Percentiles rank a stretch among this genome's conserved stretches.
Evolutionary conservation across 176 grass and related monocot species (phyloP).

Genomic region (Aegilops umbellulata): DNA sequence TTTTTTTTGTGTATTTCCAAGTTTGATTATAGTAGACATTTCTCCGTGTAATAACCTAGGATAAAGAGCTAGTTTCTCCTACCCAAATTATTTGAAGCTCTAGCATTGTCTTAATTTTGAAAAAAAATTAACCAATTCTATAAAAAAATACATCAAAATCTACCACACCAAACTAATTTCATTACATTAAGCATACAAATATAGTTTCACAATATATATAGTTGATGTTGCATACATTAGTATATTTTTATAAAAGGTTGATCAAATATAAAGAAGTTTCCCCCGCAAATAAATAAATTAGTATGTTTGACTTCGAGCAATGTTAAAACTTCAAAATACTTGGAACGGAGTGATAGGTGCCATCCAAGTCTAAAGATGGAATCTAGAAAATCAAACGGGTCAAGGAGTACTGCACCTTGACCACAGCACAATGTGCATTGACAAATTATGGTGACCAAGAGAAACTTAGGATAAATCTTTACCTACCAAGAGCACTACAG

Average conservation of each 20-base stretch:
- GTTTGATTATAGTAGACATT: background rate
- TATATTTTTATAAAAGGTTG: too few relatives aligned
- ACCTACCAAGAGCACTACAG: conserved; percentile 47
- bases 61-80: background rate
- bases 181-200: too few relatives aligned
- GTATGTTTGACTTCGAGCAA: background rate
- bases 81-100: background rate
- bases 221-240: too few relatives aligned
- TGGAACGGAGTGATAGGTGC: background rate
- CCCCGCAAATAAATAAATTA: too few relatives aligned
- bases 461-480: conserved; percentile 16
- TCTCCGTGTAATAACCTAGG: background rate
- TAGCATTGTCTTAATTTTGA: background rate
- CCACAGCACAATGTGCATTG: background rate
- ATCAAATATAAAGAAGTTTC: too few relatives aligned
- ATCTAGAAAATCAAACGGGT: background rate
- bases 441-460: background rate
- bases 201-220: background rate
- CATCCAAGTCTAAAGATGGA: background rate
- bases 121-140: too few relatives aligned
- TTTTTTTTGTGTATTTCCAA: background rate
- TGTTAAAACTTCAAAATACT: background rate
- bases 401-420: background rate
- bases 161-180: too few relatives aligned
- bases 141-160: too few relatives aligned